These are phyloP conservation scores for Biancaea sappan DNA, from an alignment of 306 rosid genomes.

Conservation along the genomic window DNA sequence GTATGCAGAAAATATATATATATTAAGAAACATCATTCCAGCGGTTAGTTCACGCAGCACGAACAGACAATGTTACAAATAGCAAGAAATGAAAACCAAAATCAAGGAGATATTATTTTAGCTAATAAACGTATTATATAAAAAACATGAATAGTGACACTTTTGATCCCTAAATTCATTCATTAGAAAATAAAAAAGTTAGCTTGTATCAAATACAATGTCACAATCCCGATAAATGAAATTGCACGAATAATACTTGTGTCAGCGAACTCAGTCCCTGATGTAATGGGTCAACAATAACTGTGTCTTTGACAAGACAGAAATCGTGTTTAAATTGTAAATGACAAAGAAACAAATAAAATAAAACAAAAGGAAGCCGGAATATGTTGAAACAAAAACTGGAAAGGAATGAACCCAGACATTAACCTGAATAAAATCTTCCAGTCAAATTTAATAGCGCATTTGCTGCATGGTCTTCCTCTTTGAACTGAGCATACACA, in stretches of 20 bases:
- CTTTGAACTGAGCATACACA: not conserved
- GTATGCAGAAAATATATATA: not conserved
- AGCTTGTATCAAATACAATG: not conserved
- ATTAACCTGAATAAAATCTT: not conserved
- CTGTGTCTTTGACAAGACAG: not conserved
- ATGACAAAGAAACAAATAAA: not conserved
- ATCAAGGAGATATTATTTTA: not conserved
- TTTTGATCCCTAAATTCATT: not conserved
- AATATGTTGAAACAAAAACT: not conserved
- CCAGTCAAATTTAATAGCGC: not conserved
- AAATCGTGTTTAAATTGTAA: not conserved
- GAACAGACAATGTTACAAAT: not conserved
- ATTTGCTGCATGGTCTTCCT: not conserved
- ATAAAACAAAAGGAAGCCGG: not conserved
- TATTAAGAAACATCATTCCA: not conserved
- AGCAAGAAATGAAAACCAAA: not conserved
- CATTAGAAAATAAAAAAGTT: no score
- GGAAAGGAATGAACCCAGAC: not conserved
- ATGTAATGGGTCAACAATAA: not conserved
- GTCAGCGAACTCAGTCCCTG: not conserved
- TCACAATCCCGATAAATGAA: not conserved
- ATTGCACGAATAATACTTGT: not conserved
- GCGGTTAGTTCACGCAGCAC: not conserved
- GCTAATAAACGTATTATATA: not conserved
- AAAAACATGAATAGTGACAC: no score